These are phyloP conservation scores for Trichoderma sp. DNA, from an alignment of 2,329 filamentous ascomycete species.

Conservation along the genomic window DNA sequence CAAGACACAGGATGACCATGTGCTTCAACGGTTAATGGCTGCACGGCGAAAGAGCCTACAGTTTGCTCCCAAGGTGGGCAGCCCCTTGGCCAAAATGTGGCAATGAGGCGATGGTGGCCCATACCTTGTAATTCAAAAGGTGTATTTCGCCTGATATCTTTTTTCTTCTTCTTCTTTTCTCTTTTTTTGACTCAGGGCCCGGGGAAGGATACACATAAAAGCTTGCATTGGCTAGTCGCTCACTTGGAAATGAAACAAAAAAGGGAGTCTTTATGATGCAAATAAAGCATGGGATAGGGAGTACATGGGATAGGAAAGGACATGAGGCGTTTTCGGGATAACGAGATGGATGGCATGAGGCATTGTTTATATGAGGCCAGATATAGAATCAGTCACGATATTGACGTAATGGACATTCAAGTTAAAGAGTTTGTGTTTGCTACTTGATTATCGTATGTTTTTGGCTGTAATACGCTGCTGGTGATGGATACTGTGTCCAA, in stretches of 20 bases:
- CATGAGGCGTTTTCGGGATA: neutral
- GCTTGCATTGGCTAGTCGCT: slow-evolving; percentile 14
- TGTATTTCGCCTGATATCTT: neutral
- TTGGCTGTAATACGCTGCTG: neutral
- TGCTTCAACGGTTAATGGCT: slow-evolving; percentile 64
- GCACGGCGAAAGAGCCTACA: slow-evolving; percentile 74
- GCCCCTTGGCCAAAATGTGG: slow-evolving; percentile 64
- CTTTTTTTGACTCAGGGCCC: neutral
- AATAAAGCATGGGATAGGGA: neutral
- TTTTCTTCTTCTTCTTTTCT: neutral
- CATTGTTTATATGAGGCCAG: slow-evolving; percentile 10
- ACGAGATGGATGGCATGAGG: neutral
- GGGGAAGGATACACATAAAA: neutral
- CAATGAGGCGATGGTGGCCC: too few relatives aligned
- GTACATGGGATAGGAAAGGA: neutral
- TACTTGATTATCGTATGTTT: neutral
- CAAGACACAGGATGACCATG: slow-evolving; percentile 52
- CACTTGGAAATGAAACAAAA: slow-evolving; percentile 7
- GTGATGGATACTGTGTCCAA: neutral
- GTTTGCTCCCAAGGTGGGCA: slow-evolving; percentile 72
- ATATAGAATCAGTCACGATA: neutral
- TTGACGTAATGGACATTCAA: slow-evolving; percentile 2
- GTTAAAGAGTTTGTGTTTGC: neutral
- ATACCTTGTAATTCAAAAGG: neutral
- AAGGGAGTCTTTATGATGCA: neutral